Percentiles rank a stretch among this genome's conserved stretches.
These are phyloP conservation scores for Colletotrichum liaoningense DNA, from an alignment of 2,329 filamentous ascomycete genomes.

Conservation along the genomic window DNA sequence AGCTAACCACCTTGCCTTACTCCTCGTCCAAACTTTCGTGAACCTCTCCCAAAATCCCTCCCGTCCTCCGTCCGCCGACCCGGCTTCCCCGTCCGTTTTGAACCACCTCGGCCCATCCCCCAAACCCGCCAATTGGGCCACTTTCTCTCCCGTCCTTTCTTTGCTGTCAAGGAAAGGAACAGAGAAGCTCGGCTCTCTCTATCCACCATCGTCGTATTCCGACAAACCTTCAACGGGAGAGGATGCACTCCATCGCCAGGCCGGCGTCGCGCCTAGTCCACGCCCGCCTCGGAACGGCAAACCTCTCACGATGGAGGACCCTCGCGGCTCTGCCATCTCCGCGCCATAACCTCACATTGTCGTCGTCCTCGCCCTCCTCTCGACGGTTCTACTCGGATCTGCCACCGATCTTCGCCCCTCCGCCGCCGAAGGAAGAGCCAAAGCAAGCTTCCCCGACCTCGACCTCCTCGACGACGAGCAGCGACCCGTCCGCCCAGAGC, in stretches of 20 bases:
- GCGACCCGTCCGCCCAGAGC: not conserved
- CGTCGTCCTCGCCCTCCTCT: not conserved
- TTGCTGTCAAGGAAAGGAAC: too few species aligned
- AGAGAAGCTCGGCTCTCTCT: not conserved
- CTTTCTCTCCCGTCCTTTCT: not conserved
- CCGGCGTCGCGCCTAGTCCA: conserved; percentile 29
- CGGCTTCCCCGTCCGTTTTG: conserved; percentile 13
- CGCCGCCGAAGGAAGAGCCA: conserved; percentile 15
- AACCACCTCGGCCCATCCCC: conserved; percentile 1
- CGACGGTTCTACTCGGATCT: conserved; percentile 14
- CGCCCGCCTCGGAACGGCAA: conserved; percentile 20
- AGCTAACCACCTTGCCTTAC: not conserved
- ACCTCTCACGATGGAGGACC: conserved; percentile 19
- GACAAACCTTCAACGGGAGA: not conserved
- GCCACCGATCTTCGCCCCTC: conserved; percentile 6
- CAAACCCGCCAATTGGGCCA: not conserved
- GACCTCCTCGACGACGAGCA: not conserved
- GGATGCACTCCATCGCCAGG: conserved; percentile 31
- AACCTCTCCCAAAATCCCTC: not conserved
- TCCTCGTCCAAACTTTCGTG: conserved; percentile 2
- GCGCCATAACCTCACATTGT: not conserved
- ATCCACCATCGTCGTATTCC: not conserved
- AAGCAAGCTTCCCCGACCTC: conserved; percentile 16
- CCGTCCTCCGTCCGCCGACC: not conserved
- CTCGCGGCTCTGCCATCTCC: not conserved